Conservation (phyloP, 371 early-diverging fungal species). For the Mucor indicus region DNA sequence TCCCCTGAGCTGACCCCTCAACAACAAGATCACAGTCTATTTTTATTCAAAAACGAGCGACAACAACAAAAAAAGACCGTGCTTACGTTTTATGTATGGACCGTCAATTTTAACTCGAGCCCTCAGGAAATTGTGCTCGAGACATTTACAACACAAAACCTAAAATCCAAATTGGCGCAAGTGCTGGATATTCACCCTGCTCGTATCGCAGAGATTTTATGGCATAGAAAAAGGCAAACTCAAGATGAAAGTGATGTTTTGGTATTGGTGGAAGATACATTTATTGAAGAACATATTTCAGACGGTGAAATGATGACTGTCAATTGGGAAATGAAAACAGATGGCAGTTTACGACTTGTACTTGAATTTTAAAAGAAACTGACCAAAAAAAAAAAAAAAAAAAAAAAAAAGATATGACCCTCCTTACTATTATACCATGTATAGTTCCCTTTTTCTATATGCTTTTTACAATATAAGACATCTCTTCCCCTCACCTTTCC, state of each 20-base stretch:
- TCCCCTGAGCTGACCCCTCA: too few species aligned
- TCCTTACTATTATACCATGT: too few species aligned
- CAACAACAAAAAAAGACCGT: too few species aligned
- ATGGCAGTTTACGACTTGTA: slow-evolving; percentile 15
- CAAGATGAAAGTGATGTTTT: neutral
- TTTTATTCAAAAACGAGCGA: too few species aligned
- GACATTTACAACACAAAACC: slow-evolving; percentile 7
- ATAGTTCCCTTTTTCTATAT: too few species aligned
- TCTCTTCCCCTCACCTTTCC: too few species aligned
- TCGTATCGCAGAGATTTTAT: slow-evolving; percentile 16
- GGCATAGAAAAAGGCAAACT: slow-evolving; percentile 13
- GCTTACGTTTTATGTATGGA: slow-evolving; percentile 15
- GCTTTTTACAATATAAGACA: too few species aligned
- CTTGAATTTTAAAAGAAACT: slow-evolving; percentile 19
- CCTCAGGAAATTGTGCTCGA: slow-evolving; percentile 8
- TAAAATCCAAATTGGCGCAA: slow-evolving; percentile 5
- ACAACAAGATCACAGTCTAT: too few species aligned
- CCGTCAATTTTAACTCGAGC: neutral
- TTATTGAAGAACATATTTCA: slow-evolving; percentile 16
- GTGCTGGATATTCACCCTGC: slow-evolving; percentile 10
- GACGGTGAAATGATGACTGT: slow-evolving; percentile 16
- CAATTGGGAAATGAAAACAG: slow-evolving; percentile 20
- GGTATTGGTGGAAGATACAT: slow-evolving; percentile 22
- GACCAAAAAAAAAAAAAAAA: too few species aligned
- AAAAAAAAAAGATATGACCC: too few species aligned